Base-by-base conservation (phyloP, 1,284 basidiomycete genomes). In the Pyrrhoderma lamaoense region DNA sequence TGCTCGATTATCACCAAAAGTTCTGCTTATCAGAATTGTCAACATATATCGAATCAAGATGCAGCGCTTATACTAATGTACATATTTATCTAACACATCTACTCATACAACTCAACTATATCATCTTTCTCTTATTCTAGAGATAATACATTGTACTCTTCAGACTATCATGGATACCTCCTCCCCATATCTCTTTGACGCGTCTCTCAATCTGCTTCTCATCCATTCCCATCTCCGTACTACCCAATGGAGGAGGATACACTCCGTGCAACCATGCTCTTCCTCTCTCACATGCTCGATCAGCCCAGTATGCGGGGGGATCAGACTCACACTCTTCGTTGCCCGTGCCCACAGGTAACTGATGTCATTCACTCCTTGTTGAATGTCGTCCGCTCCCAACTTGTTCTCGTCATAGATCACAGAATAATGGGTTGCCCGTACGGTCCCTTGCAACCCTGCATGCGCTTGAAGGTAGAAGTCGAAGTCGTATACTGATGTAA, bases 401-500 rank as follows among this genome's bases (percentile, higher is more conserved):
- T 57, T 64, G 59, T 78, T 81, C 65, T 88, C 82, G 61, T 88
- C 80, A 60, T 88, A 85, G 2, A 89, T 69, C 22, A 87, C 77
- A 1, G 75, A 77, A 65, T 89, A 89, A 59, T 85, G 86, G 0
- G 85, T 88, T 0, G 83, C 68, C 48, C 77, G 75, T 31, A 80
- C 79, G 7, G 70, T 72, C 3, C 85, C 85, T 60, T 87, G 77
- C 7, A 87, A 64, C 0, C 83, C 80, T 1, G 74, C 71, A 58
- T 87, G 85, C 0, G 86, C 79, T 70, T 89, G 87, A 0, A 89
- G 76, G 60, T 86, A 89, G 60, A 87, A 89, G 58, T 89, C 86
- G 54, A 80, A 83, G 52, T 82, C 79, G 61, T 78, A 85, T 1
- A 85, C 72, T 3, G 76, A 75, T 3, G 85, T 86, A 35, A 86